Base-by-base conservation (phyloP, 2,329 filamentous ascomycete genomes). In the Coniella lustricola region DNA sequence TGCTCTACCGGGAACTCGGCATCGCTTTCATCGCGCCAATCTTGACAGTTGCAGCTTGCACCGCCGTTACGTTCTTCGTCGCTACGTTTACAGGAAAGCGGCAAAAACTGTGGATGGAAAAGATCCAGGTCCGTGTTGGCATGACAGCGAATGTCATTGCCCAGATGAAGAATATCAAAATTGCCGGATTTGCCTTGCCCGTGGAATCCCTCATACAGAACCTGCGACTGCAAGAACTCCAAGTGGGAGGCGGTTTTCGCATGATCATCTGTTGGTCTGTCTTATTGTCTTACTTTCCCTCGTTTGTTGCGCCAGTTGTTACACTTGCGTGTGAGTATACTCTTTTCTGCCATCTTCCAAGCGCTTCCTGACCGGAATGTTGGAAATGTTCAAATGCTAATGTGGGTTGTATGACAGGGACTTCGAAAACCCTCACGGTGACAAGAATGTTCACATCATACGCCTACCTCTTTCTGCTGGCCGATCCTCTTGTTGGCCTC, bases 241-340 rank as follows among this genome's bases (percentile, higher is more conserved):
- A 29, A 8, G 53, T 51, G 3, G 60, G 59, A 3, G 54, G 43
- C 10, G 45, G 44, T 3, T 62, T 56, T 18, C 57, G 62, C 2
- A 42, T 41, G 10, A 12, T 41, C 17, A 46, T 39, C 42, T 63
- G 22, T 16, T 58, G 18, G 46, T 58, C 2, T 13, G 55, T 4
- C 46, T 55, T 1, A 63, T 63, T 9, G 16, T 62, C 0, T 7
- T 62, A 51, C 14, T 31, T 33, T 2, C 71, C 71, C 0, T 37
- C 65, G 0, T 57, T 62, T 16, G 43, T 75, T 2, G 62, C 63
- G 2, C 68, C 69, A 0, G 59, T 67, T 0, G 43, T 66, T 2
- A 58, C 65, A 0, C 65, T 67, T 44, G 59, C 57, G 17, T 41
- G 38, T 41, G 10, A 41, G 38, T 41, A 8, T 14, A 21, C 14